Evolutionary conservation across 176 grass and related monocot genomes (phyloP).

Genomic region (Avena sativa): DNA sequence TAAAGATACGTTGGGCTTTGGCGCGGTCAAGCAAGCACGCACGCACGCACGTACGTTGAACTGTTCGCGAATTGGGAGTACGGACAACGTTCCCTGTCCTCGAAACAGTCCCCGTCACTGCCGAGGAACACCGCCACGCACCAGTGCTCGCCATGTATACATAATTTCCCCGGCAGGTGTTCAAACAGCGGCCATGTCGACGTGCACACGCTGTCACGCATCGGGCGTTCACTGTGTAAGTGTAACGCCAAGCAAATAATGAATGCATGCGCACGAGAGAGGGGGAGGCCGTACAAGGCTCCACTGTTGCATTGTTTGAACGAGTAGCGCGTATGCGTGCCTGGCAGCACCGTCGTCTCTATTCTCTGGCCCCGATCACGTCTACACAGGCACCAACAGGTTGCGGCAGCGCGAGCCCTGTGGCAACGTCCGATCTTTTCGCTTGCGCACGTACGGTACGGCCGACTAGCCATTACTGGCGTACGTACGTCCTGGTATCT

Average conservation of each 20-base stretch:
- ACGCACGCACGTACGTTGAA: neutral
- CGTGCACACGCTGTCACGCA: neutral
- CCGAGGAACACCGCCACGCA: neutral
- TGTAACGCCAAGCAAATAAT: neutral
- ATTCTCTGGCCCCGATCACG: neutral
- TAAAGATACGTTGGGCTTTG: neutral
- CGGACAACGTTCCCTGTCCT: neutral
- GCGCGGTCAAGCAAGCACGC: constrained; percentile 1
- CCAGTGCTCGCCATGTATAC: neutral
- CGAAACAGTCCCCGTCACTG: neutral
- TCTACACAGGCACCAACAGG: neutral
- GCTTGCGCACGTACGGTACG: neutral
- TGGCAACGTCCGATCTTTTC: constrained; percentile 2
- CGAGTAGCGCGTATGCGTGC: neutral
- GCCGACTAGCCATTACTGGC: neutral
- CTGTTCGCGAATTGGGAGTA: neutral
- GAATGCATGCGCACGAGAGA: neutral
- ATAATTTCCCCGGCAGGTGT: neutral
- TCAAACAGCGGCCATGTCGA: neutral
- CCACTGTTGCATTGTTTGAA: neutral
- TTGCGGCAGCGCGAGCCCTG: neutral
- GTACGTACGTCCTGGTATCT: constrained; percentile 11
- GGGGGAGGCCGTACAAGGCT: neutral
- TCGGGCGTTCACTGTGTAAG: neutral
- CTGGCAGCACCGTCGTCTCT: neutral